Evolutionary conservation across 805 yeast genomes (phyloP).

Genomic region (Yarrowia porcina): DNA sequence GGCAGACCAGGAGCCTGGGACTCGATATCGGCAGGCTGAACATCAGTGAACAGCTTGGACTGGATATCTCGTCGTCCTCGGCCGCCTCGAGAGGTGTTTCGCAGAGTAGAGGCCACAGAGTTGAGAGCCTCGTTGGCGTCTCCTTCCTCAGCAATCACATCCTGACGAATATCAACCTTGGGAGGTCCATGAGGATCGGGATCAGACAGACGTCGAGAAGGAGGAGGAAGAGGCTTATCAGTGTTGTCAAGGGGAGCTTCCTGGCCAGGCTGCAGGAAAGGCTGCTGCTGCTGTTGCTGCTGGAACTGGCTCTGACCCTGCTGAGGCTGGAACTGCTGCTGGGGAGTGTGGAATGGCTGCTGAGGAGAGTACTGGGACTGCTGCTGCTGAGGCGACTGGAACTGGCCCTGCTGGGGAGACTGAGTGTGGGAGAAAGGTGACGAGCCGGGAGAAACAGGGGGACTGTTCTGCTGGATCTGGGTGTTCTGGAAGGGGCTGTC

Average conservation of each 20-base stretch:
- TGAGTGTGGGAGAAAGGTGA: not conserved
- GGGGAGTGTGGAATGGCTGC: not conserved
- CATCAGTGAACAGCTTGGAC: constrained; percentile 34
- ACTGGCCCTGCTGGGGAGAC: constrained; percentile 10
- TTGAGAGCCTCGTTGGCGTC: constrained; percentile 36
- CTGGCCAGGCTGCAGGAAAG: not conserved
- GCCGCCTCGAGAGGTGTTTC: constrained; percentile 34
- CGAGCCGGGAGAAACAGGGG: constrained; percentile 1
- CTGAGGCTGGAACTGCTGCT: not conserved
- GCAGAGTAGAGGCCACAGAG: constrained; percentile 36
- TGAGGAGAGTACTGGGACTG: not conserved
- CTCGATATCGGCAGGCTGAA: constrained; percentile 32
- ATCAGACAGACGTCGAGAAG: constrained; percentile 19
- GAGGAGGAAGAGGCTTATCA: constrained; percentile 13
- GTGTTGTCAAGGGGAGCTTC: not conserved
- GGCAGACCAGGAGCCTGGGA: not conserved
- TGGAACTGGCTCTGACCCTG: not conserved
- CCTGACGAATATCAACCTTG: constrained; percentile 33
- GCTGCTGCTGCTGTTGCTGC: constrained; percentile 1
- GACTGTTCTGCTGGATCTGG: not conserved
- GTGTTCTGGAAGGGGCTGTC: not conserved
- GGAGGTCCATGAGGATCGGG: constrained; percentile 27
- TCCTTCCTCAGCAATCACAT: constrained; percentile 33
- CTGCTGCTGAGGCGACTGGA: not conserved
- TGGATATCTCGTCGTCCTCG: constrained; percentile 38